Conservation (phyloP, 2,329 filamentous ascomycete species). For the Amauroascus verrucosus region DNA sequence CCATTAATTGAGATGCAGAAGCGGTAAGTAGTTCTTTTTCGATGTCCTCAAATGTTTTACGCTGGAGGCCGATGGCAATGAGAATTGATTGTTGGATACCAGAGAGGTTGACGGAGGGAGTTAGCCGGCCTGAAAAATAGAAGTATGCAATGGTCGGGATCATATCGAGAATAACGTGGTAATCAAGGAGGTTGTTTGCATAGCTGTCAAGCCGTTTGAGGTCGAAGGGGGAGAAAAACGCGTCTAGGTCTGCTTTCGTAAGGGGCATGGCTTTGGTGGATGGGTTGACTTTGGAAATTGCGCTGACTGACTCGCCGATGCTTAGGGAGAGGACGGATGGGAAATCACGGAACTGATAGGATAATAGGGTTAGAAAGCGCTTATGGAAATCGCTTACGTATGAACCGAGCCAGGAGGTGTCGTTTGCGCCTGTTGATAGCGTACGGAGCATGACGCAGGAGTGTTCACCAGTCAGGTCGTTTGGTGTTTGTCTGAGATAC, state of each 20-base stretch:
- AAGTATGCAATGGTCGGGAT: slow-evolving; percentile 70
- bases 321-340: slow-evolving; percentile 66
- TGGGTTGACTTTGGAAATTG: slow-evolving; percentile 58
- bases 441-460: slow-evolving; percentile 94
- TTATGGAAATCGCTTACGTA: slow-evolving; percentile 90
- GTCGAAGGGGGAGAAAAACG: slow-evolving; percentile 76
- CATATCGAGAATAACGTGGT: slow-evolving; percentile 92
- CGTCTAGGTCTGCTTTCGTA: slow-evolving; percentile 65
- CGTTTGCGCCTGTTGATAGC: slow-evolving; percentile 50
- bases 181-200: slow-evolving; percentile 93
- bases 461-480: slow-evolving; percentile 93
- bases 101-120: slow-evolving; percentile 56
- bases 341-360: slow-evolving; percentile 85
- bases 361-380: slow-evolving; percentile 80
- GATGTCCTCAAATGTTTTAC: slow-evolving; percentile 72
- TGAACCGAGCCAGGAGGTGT: slow-evolving; percentile 75
- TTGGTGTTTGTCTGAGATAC: slow-evolving; percentile 88
- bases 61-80: slow-evolving; percentile 81
- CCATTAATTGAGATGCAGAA: slow-evolving; percentile 67
- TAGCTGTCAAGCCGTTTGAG: slow-evolving; percentile 92
- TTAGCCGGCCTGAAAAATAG: slow-evolving; percentile 74
- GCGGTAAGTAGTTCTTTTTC: slow-evolving; percentile 70
- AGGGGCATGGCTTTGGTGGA: slow-evolving; percentile 45
- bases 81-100: slow-evolving; percentile 81
- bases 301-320: slow-evolving; percentile 74